Evolutionary conservation across 805 yeast genomes (phyloP).

Genomic region (Kuraishia molischiana): DNA sequence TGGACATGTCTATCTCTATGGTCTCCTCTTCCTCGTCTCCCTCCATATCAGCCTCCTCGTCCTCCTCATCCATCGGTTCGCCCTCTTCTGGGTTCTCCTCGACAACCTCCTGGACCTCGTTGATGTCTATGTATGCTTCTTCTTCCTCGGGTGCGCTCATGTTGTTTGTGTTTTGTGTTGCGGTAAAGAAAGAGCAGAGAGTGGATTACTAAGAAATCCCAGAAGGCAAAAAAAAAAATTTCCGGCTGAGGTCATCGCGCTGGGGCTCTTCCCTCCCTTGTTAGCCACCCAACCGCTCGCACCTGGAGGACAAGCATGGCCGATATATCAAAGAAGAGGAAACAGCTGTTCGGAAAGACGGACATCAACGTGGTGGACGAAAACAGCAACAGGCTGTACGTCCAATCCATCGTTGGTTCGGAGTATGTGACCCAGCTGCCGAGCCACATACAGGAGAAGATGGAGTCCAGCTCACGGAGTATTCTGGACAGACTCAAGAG

Average conservation of each 20-base stretch:
- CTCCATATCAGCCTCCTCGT: constrained; percentile 26
- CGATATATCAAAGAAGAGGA: constrained; percentile 3
- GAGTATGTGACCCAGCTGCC: constrained; percentile 3
- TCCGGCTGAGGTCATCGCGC: too few species aligned
- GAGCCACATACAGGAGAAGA: constrained; percentile 1
- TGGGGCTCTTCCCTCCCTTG: too few species aligned
- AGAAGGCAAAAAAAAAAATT: too few species aligned
- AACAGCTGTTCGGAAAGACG: constrained; percentile 1
- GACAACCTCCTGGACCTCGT: constrained; percentile 32
- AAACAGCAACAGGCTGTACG: constrained; percentile 1
- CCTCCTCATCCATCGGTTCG: constrained; percentile 27
- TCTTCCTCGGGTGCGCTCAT: constrained; percentile 15
- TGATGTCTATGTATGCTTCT: constrained; percentile 6
- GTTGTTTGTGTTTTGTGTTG: not conserved
- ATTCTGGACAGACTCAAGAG: not conserved
- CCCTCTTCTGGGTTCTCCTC: constrained; percentile 15
- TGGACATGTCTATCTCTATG: constrained; percentile 77
- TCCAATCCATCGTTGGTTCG: constrained; percentile 1
- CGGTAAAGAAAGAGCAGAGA: not conserved
- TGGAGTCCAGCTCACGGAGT: not conserved
- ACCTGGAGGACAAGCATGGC: too few species aligned
- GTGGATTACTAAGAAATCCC: not conserved
- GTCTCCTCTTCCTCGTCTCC: constrained; percentile 30
- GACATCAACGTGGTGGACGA: not conserved
- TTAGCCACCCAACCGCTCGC: too few species aligned